These are phyloP conservation scores for Sporothrix curviconia DNA, from an alignment of 2,329 filamentous ascomycete species.

Conservation along the genomic window DNA sequence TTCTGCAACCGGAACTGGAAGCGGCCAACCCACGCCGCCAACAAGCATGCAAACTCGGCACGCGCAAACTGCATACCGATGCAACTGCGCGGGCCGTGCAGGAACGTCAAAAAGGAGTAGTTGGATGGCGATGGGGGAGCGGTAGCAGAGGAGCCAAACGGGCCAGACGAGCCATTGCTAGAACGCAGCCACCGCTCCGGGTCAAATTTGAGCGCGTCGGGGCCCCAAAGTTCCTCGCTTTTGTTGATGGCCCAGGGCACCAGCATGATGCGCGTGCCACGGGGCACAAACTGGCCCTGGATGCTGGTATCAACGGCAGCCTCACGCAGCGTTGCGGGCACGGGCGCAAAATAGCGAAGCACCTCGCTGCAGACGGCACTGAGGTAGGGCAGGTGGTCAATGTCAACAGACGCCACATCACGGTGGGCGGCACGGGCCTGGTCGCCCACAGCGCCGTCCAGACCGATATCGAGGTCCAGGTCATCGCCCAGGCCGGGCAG, in stretches of 20 bases:
- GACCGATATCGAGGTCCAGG: neutral
- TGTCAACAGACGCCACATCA: constrained; percentile 40
- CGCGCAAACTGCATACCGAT: constrained; percentile 78
- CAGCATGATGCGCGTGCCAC: constrained; percentile 63
- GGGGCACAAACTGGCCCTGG: constrained; percentile 58
- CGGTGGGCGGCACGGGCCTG: constrained; percentile 11
- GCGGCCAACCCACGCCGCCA: constrained; percentile 69
- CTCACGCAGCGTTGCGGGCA: constrained; percentile 63
- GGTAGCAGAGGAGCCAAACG: too few species aligned
- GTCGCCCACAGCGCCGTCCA: neutral
- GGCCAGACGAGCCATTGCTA: constrained; percentile 29
- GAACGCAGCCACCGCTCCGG: constrained; percentile 72
- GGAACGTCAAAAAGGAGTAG: constrained; percentile 72
- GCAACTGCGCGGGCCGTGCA: constrained; percentile 80
- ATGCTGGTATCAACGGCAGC: constrained; percentile 59
- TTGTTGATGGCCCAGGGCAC: constrained; percentile 63
- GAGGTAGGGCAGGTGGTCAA: constrained; percentile 72
- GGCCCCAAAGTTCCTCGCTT: constrained; percentile 64
- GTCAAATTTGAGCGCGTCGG: constrained; percentile 66
- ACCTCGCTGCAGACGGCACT: constrained; percentile 73
- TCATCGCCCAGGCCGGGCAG: constrained; percentile 44
- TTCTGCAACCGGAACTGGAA: constrained; percentile 59
- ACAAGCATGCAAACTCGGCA: constrained; percentile 75
- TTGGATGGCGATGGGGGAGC: constrained; percentile 65
- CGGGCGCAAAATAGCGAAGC: constrained; percentile 65